Evolutionary conservation across 805 yeast species (phyloP), one percentile per base, ranked within the genome.

Genomic region (Metschnikowia gruessii): DNA sequence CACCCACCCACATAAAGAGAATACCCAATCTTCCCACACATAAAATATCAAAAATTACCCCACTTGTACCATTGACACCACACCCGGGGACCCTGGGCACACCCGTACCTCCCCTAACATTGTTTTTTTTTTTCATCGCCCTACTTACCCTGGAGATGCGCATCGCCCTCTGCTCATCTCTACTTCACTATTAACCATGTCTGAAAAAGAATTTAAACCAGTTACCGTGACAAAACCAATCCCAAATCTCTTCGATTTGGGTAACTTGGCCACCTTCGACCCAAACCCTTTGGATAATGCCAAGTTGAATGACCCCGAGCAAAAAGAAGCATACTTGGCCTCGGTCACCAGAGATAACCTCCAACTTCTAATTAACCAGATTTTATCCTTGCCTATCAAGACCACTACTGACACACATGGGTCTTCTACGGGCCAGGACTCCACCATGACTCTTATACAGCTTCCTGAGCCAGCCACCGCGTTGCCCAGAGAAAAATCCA

Each of bases 401-500:
- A 81, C 87, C 45, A 90, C 97, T 11, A 85, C 95, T 1, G 94
- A 87, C 46, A 76, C 87, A 32, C 74, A 75, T 16, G 78, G 77
- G 13, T 65, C 76, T 31, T 73, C 81, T 38, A 75, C 80, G 29
- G 87, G 82, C 18, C 84, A 81, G 59, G 80, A 75, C 61, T 79
- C 95, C 11, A 80, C 86, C 43, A 82, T 90, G 80, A 83, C 97
- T 9, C 79, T 92, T 52, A 81, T 94, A 44, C 82, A 78, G 60
- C 76, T 94, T 50, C 98, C 99, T 29, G 89, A 80, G 45, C 95
- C 97, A 19, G 67, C 77, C 13, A 84, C 95, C 16, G 78, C 70
- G 48, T 74, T 91, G 53, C 99, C 99, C 45, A 80, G 99, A 76
- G 99, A 94, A 66, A 94, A 94, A 72, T 83, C 97, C 40, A 70